Evolutionary conservation across 202 grass and related monocot genomes (phyloP), one percentile per base, ranked within the genome.

Genomic region (Setaria viridis): DNA sequence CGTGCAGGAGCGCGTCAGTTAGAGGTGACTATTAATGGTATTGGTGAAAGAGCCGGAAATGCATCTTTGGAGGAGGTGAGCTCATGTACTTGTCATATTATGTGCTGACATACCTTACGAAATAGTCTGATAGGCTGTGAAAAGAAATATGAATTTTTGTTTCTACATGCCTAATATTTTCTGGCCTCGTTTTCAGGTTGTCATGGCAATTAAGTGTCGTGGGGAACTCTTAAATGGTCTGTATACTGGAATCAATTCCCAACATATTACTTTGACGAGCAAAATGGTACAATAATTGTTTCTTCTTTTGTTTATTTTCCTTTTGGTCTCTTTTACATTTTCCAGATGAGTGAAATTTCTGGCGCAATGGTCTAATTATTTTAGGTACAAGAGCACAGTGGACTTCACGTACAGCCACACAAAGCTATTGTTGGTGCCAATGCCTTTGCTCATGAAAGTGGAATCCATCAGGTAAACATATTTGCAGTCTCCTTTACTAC

Each of bases 11-110:
- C 97, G 83, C 82, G 92, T 1, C 97, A 96, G 87, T 76, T 96
- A 88, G 97, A 99, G 85, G 97, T 99, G 73, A 99, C 97, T 89
- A 84, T 99, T 32, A 99, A 99, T 87, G 97, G 97, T 72, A 99
- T 96, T 20, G 97, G 93, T 79, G 97, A 99, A 81, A 99, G 97
- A 88, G 97, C 97, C 16, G 93, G 97, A 72, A 99, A 99, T 91
- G 97, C 97, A 88, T 96, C 97, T 70, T 89, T 99, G 72, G 97
- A 99, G 79, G 97, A 99, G 94, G 96, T 94, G 34, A 82, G 59
- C 77, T 82, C 41, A 16, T 85, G 53, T 79, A 19, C 2, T 68
- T 10, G 72, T 43, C 11, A 11, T 76, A 29, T 43, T 69, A 32
- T 70, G 6, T 48, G 11, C 6, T 21, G 9, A 6, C 6, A 62